Conservation (phyloP, 352 stramenopile species). For the Phytophthora agathidicida region DNA sequence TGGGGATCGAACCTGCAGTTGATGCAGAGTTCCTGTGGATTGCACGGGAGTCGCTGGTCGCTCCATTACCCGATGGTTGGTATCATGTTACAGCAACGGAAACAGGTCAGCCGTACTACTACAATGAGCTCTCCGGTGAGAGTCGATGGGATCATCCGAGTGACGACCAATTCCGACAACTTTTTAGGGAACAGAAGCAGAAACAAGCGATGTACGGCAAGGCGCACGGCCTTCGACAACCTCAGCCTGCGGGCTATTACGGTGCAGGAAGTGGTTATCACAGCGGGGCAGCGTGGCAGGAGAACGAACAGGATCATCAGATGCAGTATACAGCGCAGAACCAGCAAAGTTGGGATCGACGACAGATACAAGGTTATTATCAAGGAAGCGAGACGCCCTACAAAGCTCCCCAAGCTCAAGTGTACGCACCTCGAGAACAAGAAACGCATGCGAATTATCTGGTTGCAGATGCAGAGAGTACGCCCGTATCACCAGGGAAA, state of each 20-base stretch:
- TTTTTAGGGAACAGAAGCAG: slow-evolving; percentile 55
- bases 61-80: slow-evolving; percentile 71
- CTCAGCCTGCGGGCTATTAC: slow-evolving; percentile 38
- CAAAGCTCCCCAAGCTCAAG: slow-evolving; percentile 24
- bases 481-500: slow-evolving; percentile 6
- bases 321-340: slow-evolving; percentile 20
- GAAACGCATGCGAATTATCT: slow-evolving; percentile 13
- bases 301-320: slow-evolving; percentile 28
- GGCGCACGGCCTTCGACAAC: slow-evolving; percentile 20
- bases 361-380: slow-evolving; percentile 28
- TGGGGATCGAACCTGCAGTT: slow-evolving; percentile 66
- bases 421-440: slow-evolving; percentile 24
- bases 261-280: slow-evolving; percentile 21
- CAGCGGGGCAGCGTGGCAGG: slow-evolving; percentile 33
- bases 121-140: slow-evolving; percentile 76
- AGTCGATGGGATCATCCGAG: slow-evolving; percentile 85
- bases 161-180: slow-evolving; percentile 71
- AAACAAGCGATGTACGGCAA: slow-evolving; percentile 37
- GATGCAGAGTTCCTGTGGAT: slow-evolving; percentile 78
- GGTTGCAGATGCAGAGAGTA: slow-evolving; percentile 18
- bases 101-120: slow-evolving; percentile 77
- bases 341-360: slow-evolving; percentile 26
- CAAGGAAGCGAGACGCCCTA: slow-evolving; percentile 29
- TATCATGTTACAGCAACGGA: slow-evolving; percentile 67
- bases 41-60: slow-evolving; percentile 75